phyloP scores from a whole-genome alignment of 1,139 yeast species.

The Saccharomyces hybrid region DNA sequence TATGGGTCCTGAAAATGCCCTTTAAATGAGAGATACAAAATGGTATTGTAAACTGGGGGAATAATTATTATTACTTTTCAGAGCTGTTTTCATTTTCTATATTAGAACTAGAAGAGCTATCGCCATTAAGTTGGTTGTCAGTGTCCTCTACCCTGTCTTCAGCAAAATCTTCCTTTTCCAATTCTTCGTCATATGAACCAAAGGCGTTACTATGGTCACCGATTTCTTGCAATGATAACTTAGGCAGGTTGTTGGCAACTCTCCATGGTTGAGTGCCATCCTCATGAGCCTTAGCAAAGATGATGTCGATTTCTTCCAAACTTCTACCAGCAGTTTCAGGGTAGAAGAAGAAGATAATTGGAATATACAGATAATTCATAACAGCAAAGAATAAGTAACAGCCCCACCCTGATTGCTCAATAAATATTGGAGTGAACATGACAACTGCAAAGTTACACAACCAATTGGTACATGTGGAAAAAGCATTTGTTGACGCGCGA shows the following conservation, averaged over 20 bases:
- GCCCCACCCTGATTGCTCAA: slow-evolving; percentile 38
- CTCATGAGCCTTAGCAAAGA: slow-evolving; percentile 37
- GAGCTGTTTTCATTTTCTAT: not conserved
- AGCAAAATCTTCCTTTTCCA: slow-evolving; percentile 17
- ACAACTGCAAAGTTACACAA: slow-evolving; percentile 41
- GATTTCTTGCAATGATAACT: slow-evolving; percentile 39
- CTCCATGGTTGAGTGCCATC: slow-evolving; percentile 47
- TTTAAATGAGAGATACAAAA: not conserved
- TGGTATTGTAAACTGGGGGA: not conserved
- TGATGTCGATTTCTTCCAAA: slow-evolving; percentile 55
- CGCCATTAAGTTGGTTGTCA: slow-evolving; percentile 3
- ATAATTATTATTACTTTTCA: not conserved
- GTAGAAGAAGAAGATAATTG: slow-evolving; percentile 56
- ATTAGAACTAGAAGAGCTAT: not conserved
- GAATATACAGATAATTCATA: slow-evolving; percentile 42
- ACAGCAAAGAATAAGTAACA: slow-evolving; percentile 37
- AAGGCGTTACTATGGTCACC: slow-evolving; percentile 41
- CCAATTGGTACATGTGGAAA: slow-evolving; percentile 49
- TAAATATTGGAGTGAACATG: slow-evolving; percentile 44
- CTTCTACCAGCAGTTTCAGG: slow-evolving; percentile 62
- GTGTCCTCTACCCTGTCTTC: slow-evolving; percentile 14
- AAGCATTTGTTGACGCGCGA: slow-evolving; percentile 39
- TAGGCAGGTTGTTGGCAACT: slow-evolving; percentile 47
- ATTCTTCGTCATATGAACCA: slow-evolving; percentile 41
- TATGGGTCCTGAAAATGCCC: not conserved